Conservation (phyloP, 805 yeast species). For the Yarrowia sp. region DNA sequence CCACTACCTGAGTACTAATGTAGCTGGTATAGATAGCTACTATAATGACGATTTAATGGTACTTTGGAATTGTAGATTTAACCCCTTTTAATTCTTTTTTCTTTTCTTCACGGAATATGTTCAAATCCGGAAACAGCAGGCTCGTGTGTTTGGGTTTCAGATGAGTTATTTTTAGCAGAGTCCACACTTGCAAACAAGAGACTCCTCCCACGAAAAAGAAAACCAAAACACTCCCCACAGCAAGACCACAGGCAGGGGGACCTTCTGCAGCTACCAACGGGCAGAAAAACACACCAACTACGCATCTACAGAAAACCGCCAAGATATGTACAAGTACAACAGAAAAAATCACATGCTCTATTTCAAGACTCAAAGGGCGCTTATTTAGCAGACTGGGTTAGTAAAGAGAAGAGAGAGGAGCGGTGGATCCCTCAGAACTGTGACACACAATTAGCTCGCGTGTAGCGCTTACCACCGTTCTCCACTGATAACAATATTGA, state of each 20-base stretch:
- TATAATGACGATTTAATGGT: not conserved
- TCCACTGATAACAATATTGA: slow-evolving; percentile 29
- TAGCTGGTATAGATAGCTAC: slow-evolving; percentile 6
- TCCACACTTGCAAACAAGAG: too few species aligned
- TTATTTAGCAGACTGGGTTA: slow-evolving; percentile 36
- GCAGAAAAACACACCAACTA: not conserved
- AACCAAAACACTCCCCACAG: slow-evolving; percentile 5
- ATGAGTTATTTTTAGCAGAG: slow-evolving; percentile 4
- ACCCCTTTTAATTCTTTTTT: too few species aligned
- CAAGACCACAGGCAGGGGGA: not conserved
- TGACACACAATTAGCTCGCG: slow-evolving; percentile 29
- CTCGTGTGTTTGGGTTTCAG: not conserved
- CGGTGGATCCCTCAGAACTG: not conserved
- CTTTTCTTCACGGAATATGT: not conserved
- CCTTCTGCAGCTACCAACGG: not conserved
- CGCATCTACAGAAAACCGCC: not conserved
- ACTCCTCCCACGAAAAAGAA: not conserved
- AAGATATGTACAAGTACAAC: slow-evolving; percentile 26
- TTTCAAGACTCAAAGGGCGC: slow-evolving; percentile 17
- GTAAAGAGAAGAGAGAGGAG: not conserved
- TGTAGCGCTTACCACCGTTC: slow-evolving; percentile 1
- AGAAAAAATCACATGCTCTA: slow-evolving; percentile 33
- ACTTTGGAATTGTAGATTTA: too few species aligned
- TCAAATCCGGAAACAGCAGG: not conserved
- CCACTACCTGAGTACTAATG: not conserved